Evolutionary conservation across 164 flowering plant species (phyloP), one percentile per base, ranked within the genome.

Genomic region (Paratinospora sagittata): DNA sequence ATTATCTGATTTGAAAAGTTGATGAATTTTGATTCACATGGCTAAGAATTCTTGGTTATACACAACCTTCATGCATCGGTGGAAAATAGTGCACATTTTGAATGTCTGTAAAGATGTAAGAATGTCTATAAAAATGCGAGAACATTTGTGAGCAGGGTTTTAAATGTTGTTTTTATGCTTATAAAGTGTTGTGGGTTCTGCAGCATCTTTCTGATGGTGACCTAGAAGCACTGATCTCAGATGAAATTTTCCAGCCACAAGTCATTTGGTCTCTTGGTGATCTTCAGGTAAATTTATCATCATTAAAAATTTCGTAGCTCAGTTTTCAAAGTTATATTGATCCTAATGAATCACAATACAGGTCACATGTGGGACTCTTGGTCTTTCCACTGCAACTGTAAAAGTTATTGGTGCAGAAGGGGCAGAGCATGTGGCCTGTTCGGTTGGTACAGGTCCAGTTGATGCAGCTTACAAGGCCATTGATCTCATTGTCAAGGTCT

Each of bases 401-500:
- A 92, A 88, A 79, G 88, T 92, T 23, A 71, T 82, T 33, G 83
- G 73, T 83, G 80, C 78, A 69, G 84, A 91, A 74, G 97, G 94
- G 63, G 71, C 71, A 17, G 93, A 87, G 79, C 93, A 88, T 77
- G 76, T 92, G 76, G 89, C 90, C 60, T 92, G 97, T 80, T 81
- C 97, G 27, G 85, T 86, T 72, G 99, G 99, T 73, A 89, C 96
- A 23, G 97, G 99, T 8, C 99, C 99, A 21, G 94, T 95, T 73
- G 97, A 95, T 78, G 88, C 99, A 61, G 93, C 97, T 64, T 92
- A 95, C 78, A 95, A 91, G 74, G 99, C 99, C 71, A 77, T 92
- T 76, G 97, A 92, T 86, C 78, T 82, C 72, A 87, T 91, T 83
- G 93, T 89, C 61, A 82, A 92, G 97, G 99, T 95, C 33, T 39